These are phyloP conservation scores for Ceratocystis cacaofunesta DNA, from an alignment of 2,329 filamentous ascomycete genomes.

Conservation along the genomic window DNA sequence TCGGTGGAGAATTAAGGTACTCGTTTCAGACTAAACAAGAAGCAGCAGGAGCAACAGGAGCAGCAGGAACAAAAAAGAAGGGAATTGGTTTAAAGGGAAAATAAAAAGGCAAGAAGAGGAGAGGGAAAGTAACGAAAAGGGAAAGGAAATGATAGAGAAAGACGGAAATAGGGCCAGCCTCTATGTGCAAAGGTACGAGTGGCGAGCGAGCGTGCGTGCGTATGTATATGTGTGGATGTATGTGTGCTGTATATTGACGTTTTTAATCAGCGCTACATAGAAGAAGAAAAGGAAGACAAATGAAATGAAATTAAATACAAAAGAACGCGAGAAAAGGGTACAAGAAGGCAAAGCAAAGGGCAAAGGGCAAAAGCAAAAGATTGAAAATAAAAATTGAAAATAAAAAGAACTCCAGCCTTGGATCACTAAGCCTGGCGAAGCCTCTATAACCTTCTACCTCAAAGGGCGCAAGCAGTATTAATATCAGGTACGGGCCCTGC, in stretches of 20 bases:
- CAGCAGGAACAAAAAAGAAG: neutral
- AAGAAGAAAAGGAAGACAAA: neutral
- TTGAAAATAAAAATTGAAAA: neutral
- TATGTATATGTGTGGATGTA: neutral
- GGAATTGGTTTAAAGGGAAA: neutral
- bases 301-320: neutral
- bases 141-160: neutral
- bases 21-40: neutral
- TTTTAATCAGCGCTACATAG: neutral
- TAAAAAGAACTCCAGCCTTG: neutral
- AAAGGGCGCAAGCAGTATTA: no score
- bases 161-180: neutral
- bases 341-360: neutral
- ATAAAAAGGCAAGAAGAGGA: neutral
- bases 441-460: no score
- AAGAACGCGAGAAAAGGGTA: neutral
- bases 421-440: no score
- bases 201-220: neutral
- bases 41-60: neutral
- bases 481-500: neutral
- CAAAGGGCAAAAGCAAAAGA: neutral
- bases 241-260: neutral
- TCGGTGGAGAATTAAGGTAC: neutral
- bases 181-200: neutral
- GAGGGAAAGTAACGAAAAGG: no score